Evolutionary conservation across 352 stramenopile species (phyloP).

Genomic region (Sclerospora graminicola): DNA sequence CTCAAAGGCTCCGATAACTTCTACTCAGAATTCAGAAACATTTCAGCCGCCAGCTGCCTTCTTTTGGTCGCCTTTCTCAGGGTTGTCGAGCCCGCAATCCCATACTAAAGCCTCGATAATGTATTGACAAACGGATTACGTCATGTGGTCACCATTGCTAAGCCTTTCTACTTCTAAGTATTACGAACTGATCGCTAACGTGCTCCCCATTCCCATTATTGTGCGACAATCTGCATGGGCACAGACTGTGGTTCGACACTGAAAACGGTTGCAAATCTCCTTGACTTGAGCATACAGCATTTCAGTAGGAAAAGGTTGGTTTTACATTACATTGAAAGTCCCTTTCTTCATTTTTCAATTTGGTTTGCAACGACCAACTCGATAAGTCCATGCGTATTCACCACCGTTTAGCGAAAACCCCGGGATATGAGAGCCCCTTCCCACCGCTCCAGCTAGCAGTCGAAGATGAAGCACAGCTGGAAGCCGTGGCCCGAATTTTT

Average conservation of each 20-base stretch:
- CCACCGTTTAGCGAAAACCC: constrained; percentile 9
- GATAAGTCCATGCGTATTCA: constrained; percentile 23
- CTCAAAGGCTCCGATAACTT: too few relatives aligned
- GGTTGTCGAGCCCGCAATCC: too few relatives aligned
- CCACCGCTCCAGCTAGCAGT: constrained; percentile 23
- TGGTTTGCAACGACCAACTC: constrained; percentile 1
- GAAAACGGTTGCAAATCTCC: constrained; percentile 11
- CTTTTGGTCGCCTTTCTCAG: not conserved
- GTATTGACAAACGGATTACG: constrained; percentile 1
- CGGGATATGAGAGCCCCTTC: constrained; percentile 42
- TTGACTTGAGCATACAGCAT: not conserved
- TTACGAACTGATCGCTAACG: too few relatives aligned
- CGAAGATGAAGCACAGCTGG: constrained; percentile 31
- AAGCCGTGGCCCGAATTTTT: constrained; percentile 29
- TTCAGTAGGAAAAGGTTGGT: too few relatives aligned
- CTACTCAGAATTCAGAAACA: too few relatives aligned
- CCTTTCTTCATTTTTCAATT: too few relatives aligned
- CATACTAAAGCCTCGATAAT: not conserved
- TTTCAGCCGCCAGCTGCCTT: too few relatives aligned
- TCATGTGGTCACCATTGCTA: constrained; percentile 1
- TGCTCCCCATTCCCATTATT: constrained; percentile 8
- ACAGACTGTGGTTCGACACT: not conserved
- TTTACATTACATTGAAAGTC: too few relatives aligned
- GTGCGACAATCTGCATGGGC: too few relatives aligned
- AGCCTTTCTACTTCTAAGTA: constrained; percentile 11